phyloP scores from a whole-genome alignment of 2,329 filamentous ascomycete species.

The Penicillium sp. region DNA sequence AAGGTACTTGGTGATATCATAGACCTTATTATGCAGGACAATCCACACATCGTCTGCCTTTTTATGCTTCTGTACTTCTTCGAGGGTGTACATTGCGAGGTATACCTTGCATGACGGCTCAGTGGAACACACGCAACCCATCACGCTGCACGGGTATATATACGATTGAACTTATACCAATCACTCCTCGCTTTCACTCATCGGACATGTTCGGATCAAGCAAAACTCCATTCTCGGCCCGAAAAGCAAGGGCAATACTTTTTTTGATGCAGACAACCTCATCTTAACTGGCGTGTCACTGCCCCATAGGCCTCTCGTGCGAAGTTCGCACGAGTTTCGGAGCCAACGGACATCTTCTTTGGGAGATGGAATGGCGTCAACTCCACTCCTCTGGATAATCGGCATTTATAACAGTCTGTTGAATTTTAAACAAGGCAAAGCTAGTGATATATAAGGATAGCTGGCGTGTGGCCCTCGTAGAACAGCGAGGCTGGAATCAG shows the following conservation, averaged over 20 bases:
- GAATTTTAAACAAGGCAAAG: no score
- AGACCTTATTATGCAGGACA: not conserved
- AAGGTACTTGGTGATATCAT: constrained; percentile 50
- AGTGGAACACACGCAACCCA: not conserved
- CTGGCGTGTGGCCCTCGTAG: not conserved
- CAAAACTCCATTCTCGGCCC: not conserved
- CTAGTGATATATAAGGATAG: not conserved
- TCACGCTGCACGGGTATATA: not conserved
- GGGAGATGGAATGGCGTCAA: not conserved
- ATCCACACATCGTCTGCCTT: not conserved
- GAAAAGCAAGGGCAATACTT: not conserved
- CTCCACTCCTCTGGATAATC: not conserved
- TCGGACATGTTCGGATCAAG: not conserved
- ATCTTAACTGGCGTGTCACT: not conserved
- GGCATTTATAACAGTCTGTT: not conserved
- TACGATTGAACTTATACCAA: not conserved
- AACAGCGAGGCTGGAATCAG: not conserved
- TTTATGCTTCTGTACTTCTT: not conserved
- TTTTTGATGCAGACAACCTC: not conserved
- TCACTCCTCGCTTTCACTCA: not conserved
- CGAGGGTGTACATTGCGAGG: not conserved
- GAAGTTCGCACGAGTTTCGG: constrained; percentile 4
- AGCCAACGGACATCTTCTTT: not conserved
- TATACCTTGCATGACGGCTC: not conserved
- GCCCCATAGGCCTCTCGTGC: not conserved